These are phyloP conservation scores for Blastobotrys parvus DNA, from an alignment of 805 yeast species.

Conservation along the genomic window DNA sequence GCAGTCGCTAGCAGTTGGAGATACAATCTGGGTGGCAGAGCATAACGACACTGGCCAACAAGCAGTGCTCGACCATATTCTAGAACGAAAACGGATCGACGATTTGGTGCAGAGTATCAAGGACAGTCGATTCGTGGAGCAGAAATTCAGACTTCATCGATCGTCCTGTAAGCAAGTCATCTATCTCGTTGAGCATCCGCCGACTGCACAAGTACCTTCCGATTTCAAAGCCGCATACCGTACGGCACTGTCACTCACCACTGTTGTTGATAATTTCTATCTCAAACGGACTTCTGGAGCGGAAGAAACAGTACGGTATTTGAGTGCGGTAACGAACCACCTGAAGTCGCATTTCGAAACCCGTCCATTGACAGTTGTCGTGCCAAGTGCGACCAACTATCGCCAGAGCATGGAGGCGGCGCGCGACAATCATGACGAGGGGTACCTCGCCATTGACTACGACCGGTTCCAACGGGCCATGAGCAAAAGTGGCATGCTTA, in stretches of 20 bases:
- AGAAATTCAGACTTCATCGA: slow-evolving; percentile 64
- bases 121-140: slow-evolving; percentile 87
- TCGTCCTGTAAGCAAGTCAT: slow-evolving; percentile 60
- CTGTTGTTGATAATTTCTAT: slow-evolving; percentile 58
- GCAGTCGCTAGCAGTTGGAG: slow-evolving; percentile 69
- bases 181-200: slow-evolving; percentile 74
- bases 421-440: slow-evolving; percentile 6
- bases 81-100: slow-evolving; percentile 84
- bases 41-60: slow-evolving; percentile 48
- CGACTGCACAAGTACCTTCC: slow-evolving; percentile 27
- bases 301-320: slow-evolving; percentile 64
- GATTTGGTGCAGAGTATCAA: slow-evolving; percentile 75
- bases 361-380: slow-evolving; percentile 31
- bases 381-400: slow-evolving; percentile 47
- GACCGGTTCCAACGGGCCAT: slow-evolving; percentile 57
- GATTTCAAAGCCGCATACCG: slow-evolving; percentile 48
- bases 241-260: slow-evolving; percentile 65
- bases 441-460: slow-evolving; percentile 35
- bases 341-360: slow-evolving; percentile 34
- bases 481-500: slow-evolving; percentile 59
- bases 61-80: slow-evolving; percentile 69
- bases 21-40: slow-evolving; percentile 80
- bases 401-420: slow-evolving; percentile 33
- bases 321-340: slow-evolving; percentile 40
- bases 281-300: slow-evolving; percentile 60